Conservation (phyloP, 1,139 yeast genomes). For the Saccharomyces hybrid region DNA sequence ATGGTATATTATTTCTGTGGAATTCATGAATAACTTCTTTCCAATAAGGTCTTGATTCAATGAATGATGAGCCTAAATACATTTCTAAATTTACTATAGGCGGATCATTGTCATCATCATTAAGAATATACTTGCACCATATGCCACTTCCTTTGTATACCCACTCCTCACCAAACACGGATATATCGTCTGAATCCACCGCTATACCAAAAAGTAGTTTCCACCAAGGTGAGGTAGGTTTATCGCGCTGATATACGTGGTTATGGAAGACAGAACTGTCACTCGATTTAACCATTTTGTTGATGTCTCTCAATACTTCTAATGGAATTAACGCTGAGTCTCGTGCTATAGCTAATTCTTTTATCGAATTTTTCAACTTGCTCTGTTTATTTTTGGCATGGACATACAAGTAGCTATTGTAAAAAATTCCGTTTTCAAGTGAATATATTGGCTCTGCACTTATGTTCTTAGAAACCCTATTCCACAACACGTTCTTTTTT, state of each 20-base stretch:
- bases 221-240: neutral
- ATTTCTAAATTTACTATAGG: constrained; percentile 8
- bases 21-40: constrained; percentile 15
- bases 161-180: constrained; percentile 16
- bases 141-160: constrained; percentile 16
- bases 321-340: constrained; percentile 13
- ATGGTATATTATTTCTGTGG: constrained; percentile 1
- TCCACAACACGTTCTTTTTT: constrained; percentile 9
- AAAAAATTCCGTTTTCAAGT: constrained; percentile 8
- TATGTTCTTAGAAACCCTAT: constrained; percentile 12
- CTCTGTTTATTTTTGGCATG: constrained; percentile 6
- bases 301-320: constrained; percentile 12
- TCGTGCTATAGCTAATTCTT: constrained; percentile 15
- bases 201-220: neutral
- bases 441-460: constrained; percentile 11
- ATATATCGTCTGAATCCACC: constrained; percentile 4
- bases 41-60: constrained; percentile 18
- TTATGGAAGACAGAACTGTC: constrained; percentile 17
- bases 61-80: constrained; percentile 14
- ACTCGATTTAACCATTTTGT: constrained; percentile 6
- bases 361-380: constrained; percentile 4
- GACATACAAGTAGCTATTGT: constrained; percentile 13
- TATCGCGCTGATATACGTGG: constrained; percentile 7
- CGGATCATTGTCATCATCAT: constrained; percentile 7
- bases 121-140: constrained; percentile 12